phyloP scores from a whole-genome alignment of 306 rosid species.

The Vicia villosa region DNA sequence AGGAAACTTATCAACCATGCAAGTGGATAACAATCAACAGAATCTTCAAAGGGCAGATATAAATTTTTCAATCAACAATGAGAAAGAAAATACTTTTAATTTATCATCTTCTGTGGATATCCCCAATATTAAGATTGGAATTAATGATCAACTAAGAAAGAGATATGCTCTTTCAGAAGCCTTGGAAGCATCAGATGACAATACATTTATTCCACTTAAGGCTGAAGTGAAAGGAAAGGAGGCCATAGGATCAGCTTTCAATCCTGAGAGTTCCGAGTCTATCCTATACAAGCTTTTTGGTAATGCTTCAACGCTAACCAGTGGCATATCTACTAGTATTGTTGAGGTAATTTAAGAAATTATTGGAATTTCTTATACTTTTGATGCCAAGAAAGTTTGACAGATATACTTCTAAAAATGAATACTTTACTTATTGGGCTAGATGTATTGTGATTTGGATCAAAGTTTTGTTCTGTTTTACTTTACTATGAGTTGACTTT shows the following conservation, averaged over 20 bases:
- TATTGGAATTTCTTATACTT: conserved; percentile 20
- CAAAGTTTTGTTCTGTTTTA: no score
- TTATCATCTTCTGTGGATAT: conserved; percentile 48
- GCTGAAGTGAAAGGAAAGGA: conserved; percentile 57
- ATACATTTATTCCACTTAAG: conserved; percentile 50
- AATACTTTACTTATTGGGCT: no score
- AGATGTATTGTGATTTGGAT: no score
- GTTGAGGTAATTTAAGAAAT: conserved; percentile 60
- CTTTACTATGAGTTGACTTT: conserved; percentile 36
- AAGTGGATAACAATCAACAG: conserved; percentile 47
- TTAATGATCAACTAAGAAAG: conserved; percentile 45
- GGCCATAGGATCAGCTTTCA: conserved; percentile 40
- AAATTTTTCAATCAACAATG: conserved; percentile 46
- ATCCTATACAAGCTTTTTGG: conserved; percentile 74
- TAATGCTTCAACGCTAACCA: conserved; percentile 51
- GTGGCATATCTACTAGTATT: conserved; percentile 48
- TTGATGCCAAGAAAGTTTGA: conserved; percentile 13
- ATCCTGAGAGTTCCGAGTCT: conserved; percentile 60
- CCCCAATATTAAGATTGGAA: conserved; percentile 48
- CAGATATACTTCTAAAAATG: no score
- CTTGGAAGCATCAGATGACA: conserved; percentile 59
- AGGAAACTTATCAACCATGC: conserved; percentile 48
- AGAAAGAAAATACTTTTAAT: conserved; percentile 48
- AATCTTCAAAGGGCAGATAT: conserved; percentile 47
- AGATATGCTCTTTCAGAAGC: conserved; percentile 53